Percentiles rank a stretch among this genome's conserved stretches.
phyloP scores from a whole-genome alignment of 2,329 filamentous ascomycete genomes.

The Epichloe uncinata region DNA sequence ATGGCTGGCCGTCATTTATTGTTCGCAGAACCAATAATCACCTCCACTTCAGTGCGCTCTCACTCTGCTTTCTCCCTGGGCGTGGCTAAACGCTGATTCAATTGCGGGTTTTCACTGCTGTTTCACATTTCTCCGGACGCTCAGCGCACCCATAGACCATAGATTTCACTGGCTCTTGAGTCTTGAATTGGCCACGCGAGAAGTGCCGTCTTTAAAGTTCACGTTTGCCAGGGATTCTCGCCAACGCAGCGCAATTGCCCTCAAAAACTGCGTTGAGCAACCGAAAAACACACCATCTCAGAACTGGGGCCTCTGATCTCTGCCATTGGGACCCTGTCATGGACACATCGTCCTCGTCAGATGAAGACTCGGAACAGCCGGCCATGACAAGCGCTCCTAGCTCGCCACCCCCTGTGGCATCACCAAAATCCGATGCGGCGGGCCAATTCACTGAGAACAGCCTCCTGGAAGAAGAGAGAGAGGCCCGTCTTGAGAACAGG shows the following conservation, averaged over 20 bases:
- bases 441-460: slow-evolving; percentile 13
- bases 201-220: background rate
- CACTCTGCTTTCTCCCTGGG: background rate
- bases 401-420: slow-evolving; percentile 21
- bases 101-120: background rate
- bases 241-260: background rate
- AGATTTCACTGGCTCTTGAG: background rate
- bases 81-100: background rate
- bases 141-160: background rate
- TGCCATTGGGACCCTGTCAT: slow-evolving; percentile 9
- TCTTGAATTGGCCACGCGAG: background rate
- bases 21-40: background rate
- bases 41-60: background rate
- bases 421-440: slow-evolving; percentile 7
- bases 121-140: background rate
- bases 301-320: background rate
- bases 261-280: background rate
- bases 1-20: background rate
- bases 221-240: background rate
- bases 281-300: background rate
- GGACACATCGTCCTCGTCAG: slow-evolving; percentile 18
- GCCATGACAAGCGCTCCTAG: slow-evolving; percentile 23
- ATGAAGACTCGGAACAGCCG: slow-evolving; percentile 17
- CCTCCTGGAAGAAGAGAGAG: slow-evolving; percentile 23
- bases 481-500: slow-evolving; percentile 23